Conservation (phyloP, 148 eudicot species). For the Tetragonia tetragonoides region DNA sequence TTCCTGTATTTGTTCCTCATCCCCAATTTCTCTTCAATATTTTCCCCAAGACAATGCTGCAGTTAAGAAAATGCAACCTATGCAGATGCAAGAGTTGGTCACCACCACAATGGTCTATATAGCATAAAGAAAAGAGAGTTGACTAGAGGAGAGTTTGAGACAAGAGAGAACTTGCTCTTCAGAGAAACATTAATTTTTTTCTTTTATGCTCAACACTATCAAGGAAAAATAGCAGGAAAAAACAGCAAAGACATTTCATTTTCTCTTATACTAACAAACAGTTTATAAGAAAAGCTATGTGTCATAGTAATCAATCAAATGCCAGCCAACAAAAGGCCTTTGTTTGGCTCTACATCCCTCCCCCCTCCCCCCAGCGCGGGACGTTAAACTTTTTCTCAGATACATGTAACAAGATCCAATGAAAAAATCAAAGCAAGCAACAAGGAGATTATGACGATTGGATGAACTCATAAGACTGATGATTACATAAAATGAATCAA, state of each 20-base stretch:
- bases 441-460: conserved; percentile 1
- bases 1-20: conserved; percentile 90
- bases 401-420: too few relatives aligned
- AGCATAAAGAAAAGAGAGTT: background rate
- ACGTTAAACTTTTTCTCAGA: too few relatives aligned
- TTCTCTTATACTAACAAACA: background rate
- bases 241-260: background rate
- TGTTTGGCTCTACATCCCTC: too few relatives aligned
- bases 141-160: background rate
- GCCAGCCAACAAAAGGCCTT: too few relatives aligned
- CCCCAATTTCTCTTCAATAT: conserved; percentile 59
- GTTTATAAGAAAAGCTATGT: too few relatives aligned
- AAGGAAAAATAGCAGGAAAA: background rate
- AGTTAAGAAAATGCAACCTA: conserved; percentile 63
- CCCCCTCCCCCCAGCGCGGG: too few relatives aligned
- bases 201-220: background rate
- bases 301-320: too few relatives aligned
- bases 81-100: conserved; percentile 54
- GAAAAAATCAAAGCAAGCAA: background rate
- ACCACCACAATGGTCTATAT: conserved; percentile 36
- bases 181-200: background rate
- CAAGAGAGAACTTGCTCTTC: background rate
- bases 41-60: conserved; percentile 61
- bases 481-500: conserved; percentile 6
- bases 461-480: conserved; percentile 11